Evolutionary conservation across 2,329 filamentous ascomycete genomes (phyloP).

Genomic region (Alternaria triticimaculans): DNA sequence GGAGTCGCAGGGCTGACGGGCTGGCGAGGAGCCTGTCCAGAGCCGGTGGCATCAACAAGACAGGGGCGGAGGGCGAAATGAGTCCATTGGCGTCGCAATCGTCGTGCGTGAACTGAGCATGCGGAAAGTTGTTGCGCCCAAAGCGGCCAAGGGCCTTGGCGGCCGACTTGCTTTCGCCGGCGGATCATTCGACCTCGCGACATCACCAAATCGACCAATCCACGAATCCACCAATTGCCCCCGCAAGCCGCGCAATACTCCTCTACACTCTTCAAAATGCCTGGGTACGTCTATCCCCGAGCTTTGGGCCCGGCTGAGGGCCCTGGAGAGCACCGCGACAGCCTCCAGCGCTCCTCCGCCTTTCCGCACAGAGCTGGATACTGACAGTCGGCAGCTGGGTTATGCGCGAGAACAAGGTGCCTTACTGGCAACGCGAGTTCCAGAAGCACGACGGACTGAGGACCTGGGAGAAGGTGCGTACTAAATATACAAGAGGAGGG

Average conservation of each 20-base stretch:
- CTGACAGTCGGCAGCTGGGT: slow-evolving; percentile 53
- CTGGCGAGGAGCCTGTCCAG: slow-evolving; percentile 55
- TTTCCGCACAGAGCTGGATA: slow-evolving; percentile 23
- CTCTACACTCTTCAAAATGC: slow-evolving; percentile 51
- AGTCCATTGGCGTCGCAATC: slow-evolving; percentile 29
- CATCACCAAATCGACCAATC: slow-evolving; percentile 34
- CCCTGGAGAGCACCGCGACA: slow-evolving; percentile 17
- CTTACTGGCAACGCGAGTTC: slow-evolving; percentile 75
- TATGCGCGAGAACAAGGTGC: slow-evolving; percentile 79
- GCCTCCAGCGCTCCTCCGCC: slow-evolving; percentile 15
- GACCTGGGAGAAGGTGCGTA: slow-evolving; percentile 79
- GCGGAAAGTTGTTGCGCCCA: slow-evolving; percentile 19
- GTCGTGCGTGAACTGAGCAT: slow-evolving; percentile 7
- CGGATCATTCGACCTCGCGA: slow-evolving; percentile 40
- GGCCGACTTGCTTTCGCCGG: slow-evolving; percentile 16
- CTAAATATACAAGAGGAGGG: slow-evolving; percentile 13
- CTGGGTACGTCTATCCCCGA: slow-evolving; percentile 48
- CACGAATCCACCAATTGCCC: slow-evolving; percentile 44
- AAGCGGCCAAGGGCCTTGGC: slow-evolving; percentile 29
- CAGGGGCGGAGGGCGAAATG: slow-evolving; percentile 16
- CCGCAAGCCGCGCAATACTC: slow-evolving; percentile 31
- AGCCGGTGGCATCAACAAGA: slow-evolving; percentile 52
- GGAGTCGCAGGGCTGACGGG: slow-evolving; percentile 51
- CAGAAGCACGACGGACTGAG: slow-evolving; percentile 75
- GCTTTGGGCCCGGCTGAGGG: slow-evolving; percentile 8